These are phyloP conservation scores for Suillus occidentalis DNA, from an alignment of 768 basidiomycete genomes.

Conservation along the genomic window DNA sequence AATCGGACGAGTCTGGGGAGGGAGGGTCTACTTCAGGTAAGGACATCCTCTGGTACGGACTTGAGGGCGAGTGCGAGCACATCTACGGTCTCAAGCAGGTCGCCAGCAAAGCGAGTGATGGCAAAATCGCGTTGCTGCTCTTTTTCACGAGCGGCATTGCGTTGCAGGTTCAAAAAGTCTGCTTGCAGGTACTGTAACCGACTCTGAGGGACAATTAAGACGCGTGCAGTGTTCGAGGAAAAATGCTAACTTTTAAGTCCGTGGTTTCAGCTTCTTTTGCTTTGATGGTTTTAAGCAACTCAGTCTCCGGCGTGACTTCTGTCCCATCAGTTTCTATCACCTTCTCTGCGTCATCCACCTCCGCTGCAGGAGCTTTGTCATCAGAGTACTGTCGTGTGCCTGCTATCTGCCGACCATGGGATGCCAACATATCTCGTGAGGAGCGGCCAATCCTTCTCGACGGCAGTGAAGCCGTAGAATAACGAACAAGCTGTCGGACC, in stretches of 20 bases:
- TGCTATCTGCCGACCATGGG: constrained; percentile 28
- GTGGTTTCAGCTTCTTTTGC: constrained; percentile 78
- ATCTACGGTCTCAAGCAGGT: constrained; percentile 88
- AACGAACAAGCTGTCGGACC: constrained; percentile 53
- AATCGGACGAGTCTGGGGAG: constrained; percentile 28
- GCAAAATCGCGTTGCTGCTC: constrained; percentile 92
- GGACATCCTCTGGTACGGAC: constrained; percentile 60
- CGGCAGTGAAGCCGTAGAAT: constrained; percentile 60
- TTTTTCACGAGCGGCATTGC: constrained; percentile 88
- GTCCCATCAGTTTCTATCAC: constrained; percentile 21
- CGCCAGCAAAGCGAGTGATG: constrained; percentile 87
- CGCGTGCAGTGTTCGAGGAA: not conserved
- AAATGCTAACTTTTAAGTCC: constrained; percentile 73
- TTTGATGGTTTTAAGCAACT: constrained; percentile 59
- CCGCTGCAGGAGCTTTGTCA: constrained; percentile 40
- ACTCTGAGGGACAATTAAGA: constrained; percentile 48
- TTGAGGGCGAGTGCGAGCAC: constrained; percentile 84
- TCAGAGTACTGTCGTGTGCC: constrained; percentile 59
- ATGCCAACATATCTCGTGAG: constrained; percentile 23
- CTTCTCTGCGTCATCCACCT: constrained; percentile 27
- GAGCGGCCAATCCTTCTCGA: constrained; percentile 46
- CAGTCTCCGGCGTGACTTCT: constrained; percentile 35
- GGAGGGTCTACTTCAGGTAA: constrained; percentile 31
- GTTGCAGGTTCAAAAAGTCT: constrained; percentile 93
- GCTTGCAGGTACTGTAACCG: constrained; percentile 91